Percentiles rank a stretch among this genome's conserved stretches.
phyloP scores from a whole-genome alignment of 768 basidiomycete genomes.

The Kwoniella sp. region DNA sequence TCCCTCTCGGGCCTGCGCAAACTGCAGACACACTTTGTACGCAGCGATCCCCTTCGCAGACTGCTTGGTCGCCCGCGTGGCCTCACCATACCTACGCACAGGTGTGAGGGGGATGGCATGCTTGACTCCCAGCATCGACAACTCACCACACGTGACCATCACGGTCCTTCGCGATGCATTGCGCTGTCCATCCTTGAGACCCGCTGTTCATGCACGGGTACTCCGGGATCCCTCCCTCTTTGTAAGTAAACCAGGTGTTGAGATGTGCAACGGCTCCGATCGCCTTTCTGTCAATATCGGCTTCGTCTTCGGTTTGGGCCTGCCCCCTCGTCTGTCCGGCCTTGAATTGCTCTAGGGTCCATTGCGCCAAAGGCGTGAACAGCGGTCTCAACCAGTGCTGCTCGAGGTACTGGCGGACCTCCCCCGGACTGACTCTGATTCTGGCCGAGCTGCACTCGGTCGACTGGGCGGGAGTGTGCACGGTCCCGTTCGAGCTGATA shows the following conservation, averaged over 20 bases:
- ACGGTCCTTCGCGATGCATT: constrained; percentile 17
- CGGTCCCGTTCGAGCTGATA: neutral
- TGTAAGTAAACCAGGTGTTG: constrained; percentile 30
- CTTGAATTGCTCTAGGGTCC: constrained; percentile 16
- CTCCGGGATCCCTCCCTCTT: constrained; percentile 17
- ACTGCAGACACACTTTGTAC: constrained; percentile 26
- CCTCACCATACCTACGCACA: constrained; percentile 21
- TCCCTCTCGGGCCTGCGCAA: constrained; percentile 12
- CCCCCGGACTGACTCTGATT: constrained; percentile 4
- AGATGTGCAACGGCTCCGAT: constrained; percentile 27
- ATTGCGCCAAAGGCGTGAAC: constrained; percentile 28
- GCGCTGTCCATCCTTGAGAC: constrained; percentile 17
- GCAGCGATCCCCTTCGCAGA: constrained; percentile 29
- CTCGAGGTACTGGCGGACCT: constrained; percentile 25
- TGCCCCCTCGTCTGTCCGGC: constrained; percentile 1
- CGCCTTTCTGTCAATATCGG: constrained; percentile 18
- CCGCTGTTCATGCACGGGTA: constrained; percentile 7
- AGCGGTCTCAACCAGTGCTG: constrained; percentile 35
- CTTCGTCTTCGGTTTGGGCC: neutral
- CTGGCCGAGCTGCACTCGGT: too few species aligned
- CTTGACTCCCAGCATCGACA: neutral
- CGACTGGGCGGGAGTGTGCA: neutral
- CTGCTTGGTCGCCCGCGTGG: constrained; percentile 26
- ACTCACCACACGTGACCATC: constrained; percentile 31
- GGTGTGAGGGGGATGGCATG: too few species aligned